These are phyloP conservation scores for Stephania cephalantha DNA, from an alignment of 164 flowering plant species.

Conservation along the genomic window DNA sequence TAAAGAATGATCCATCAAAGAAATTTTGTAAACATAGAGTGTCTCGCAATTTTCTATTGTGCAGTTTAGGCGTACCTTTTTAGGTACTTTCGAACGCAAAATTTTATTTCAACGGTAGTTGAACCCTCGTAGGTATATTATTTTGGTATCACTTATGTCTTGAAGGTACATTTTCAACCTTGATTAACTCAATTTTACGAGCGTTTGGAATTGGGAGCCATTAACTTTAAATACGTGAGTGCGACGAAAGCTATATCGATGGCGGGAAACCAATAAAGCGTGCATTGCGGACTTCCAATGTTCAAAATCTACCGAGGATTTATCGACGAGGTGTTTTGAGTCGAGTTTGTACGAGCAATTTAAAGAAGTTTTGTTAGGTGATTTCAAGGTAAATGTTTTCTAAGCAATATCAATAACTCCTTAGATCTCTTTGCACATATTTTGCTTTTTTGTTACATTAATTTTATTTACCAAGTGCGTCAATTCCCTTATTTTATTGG, in stretches of 20 bases:
- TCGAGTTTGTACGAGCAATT: conserved; percentile 50
- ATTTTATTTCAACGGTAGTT: no score
- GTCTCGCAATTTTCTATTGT: no score
- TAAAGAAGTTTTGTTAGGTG: conserved; percentile 37
- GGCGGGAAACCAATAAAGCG: conserved; percentile 17
- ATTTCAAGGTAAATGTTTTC: conserved; percentile 44
- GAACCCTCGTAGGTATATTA: no score
- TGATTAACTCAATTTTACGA: conserved; percentile 16
- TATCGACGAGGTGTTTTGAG: conserved; percentile 21
- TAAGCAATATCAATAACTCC: no score
- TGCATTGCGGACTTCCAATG: conserved; percentile 13
- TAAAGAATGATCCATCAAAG: no score
- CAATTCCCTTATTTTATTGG: neutral
- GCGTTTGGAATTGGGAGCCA: conserved; percentile 40
- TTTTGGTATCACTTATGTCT: no score
- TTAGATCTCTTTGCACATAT: neutral
- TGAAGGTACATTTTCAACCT: no score
- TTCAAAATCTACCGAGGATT: conserved; percentile 18
- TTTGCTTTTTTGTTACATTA: no score
- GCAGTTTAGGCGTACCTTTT: no score
- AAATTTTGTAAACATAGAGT: no score
- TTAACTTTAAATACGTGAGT: conserved; percentile 30
- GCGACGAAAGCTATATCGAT: conserved; percentile 21
- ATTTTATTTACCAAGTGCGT: neutral
- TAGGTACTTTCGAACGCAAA: no score